Conservation (phyloP, 257 asterid species). For the Nicotiana benthamiana region DNA sequence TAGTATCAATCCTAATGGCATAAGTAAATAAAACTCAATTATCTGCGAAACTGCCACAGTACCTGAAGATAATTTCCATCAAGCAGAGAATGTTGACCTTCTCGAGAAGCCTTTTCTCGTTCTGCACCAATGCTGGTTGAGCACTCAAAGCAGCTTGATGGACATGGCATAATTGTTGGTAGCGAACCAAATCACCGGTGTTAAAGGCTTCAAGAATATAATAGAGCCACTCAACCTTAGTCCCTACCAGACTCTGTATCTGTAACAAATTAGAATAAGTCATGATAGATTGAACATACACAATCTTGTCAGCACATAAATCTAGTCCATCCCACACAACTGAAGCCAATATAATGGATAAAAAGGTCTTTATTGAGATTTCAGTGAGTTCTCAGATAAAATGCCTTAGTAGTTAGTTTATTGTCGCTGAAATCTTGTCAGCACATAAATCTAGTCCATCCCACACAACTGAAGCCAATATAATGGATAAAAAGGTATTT, state of each 20-base stretch:
- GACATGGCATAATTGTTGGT: constrained; percentile 76
- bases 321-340: neutral
- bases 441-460: neutral
- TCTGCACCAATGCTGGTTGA: constrained; percentile 87
- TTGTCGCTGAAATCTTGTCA: no score
- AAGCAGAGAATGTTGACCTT: constrained; percentile 93
- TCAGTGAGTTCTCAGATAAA: neutral
- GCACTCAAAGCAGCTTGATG: constrained; percentile 73
- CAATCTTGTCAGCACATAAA: neutral
- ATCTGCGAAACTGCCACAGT: neutral
- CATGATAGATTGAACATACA: neutral
- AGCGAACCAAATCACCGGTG: constrained; percentile 76
- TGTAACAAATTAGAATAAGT: constrained; percentile 18
- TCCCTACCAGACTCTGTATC: constrained; percentile 82
- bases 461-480: neutral
- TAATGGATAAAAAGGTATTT: neutral
- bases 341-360: neutral
- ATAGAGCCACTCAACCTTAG: constrained; percentile 89
- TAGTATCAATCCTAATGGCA: neutral
- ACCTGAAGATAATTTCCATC: constrained; percentile 98
- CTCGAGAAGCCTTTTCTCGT: constrained; percentile 85
- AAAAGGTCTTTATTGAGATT: neutral
- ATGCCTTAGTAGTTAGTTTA: neutral
- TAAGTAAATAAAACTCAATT: neutral
- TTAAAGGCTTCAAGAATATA: constrained; percentile 87